Evolutionary conservation across 2,329 filamentous ascomycete genomes (phyloP).

Genomic region (Harringtonia lauricola): DNA sequence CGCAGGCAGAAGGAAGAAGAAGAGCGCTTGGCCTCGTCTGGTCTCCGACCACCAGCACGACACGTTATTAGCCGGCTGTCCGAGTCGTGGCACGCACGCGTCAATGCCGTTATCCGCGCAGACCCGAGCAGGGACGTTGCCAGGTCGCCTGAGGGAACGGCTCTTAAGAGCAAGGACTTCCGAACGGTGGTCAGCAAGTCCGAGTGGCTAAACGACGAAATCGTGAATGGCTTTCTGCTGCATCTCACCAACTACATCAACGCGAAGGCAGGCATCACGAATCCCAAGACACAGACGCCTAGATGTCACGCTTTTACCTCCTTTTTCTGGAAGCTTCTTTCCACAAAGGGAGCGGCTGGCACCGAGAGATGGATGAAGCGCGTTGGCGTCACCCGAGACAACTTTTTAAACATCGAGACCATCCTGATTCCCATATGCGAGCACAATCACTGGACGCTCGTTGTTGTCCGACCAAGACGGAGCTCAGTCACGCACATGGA

Average conservation of each 20-base stretch:
- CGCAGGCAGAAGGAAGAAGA: slow-evolving; percentile 13
- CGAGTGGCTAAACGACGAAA: slow-evolving; percentile 67
- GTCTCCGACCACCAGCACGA: slow-evolving; percentile 16
- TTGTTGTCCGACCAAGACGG: slow-evolving; percentile 52
- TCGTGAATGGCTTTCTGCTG: slow-evolving; percentile 56
- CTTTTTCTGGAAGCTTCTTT: slow-evolving; percentile 51
- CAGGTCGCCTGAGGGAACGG: slow-evolving; percentile 35
- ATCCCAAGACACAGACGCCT: slow-evolving; percentile 34
- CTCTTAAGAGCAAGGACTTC: slow-evolving; percentile 49
- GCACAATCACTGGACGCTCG: slow-evolving; percentile 58
- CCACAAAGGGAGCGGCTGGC: slow-evolving; percentile 31
- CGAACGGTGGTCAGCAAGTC: slow-evolving; percentile 43
- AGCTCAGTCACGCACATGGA: slow-evolving; percentile 59
- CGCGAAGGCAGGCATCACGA: slow-evolving; percentile 38
- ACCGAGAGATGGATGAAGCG: slow-evolving; percentile 47
- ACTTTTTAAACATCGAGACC: slow-evolving; percentile 54
- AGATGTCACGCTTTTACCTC: slow-evolving; percentile 54
- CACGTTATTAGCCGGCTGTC: slow-evolving; percentile 19
- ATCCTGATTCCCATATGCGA: slow-evolving; percentile 61
- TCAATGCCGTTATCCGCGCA: slow-evolving; percentile 24
- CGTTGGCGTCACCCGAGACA: slow-evolving; percentile 43
- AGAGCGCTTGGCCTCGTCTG: slow-evolving; percentile 10
- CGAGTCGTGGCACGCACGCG: slow-evolving; percentile 24
- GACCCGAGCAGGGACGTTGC: slow-evolving; percentile 25
- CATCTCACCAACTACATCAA: slow-evolving; percentile 51